phyloP scores from a whole-genome alignment of 23 red algal species.

The Gracilaria caudata region DNA sequence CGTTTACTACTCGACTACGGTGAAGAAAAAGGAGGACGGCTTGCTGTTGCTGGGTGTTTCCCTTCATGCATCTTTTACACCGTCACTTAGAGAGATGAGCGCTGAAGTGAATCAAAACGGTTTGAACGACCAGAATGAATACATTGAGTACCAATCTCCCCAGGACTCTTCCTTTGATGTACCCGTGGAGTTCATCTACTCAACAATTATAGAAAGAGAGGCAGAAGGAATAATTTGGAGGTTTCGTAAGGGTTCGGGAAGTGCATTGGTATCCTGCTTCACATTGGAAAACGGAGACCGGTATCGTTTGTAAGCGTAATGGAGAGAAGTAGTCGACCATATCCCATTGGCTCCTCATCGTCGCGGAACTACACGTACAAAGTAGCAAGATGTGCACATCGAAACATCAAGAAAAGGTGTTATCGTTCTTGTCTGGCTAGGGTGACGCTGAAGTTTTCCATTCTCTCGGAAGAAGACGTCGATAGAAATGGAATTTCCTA shows the following conservation, averaged over 20 bases:
- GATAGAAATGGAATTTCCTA: background rate
- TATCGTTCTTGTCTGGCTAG: background rate
- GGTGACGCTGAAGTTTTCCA: background rate
- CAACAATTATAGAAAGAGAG: background rate
- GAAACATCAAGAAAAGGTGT: background rate
- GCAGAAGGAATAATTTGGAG: background rate
- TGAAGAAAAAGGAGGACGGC: too few relatives aligned
- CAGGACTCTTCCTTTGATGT: background rate
- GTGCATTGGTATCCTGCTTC: background rate
- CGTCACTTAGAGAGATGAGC: background rate
- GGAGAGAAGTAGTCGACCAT: background rate
- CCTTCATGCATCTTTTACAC: background rate
- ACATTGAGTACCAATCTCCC: background rate
- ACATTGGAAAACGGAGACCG: background rate
- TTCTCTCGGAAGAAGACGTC: background rate
- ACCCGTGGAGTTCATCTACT: background rate
- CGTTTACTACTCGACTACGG: too few relatives aligned
- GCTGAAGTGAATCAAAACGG: too few relatives aligned
- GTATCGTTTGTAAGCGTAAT: background rate
- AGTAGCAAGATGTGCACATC: background rate
- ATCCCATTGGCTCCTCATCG: background rate
- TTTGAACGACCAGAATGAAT: background rate
- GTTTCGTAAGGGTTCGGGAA: background rate
- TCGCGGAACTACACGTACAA: background rate
- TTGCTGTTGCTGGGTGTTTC: too few relatives aligned